Evolutionary conservation across 106 monocot species (phyloP), one percentile per base, ranked within the genome.

Genomic region (Allium sativum): DNA sequence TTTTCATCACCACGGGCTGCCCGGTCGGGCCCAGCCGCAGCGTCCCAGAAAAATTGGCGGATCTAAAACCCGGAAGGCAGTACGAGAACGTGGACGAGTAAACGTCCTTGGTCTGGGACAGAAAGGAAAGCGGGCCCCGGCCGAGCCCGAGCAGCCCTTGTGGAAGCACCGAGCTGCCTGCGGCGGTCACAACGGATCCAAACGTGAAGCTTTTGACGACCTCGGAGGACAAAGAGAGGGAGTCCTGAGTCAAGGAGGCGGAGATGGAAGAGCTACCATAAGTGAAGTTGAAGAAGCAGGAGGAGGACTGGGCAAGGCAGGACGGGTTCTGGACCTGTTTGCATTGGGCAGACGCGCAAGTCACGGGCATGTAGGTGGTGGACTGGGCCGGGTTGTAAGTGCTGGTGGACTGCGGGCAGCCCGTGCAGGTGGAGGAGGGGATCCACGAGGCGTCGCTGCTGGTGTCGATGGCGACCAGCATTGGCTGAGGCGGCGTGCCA

Each of bases 1-100:
- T 70, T 53, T 85, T 88, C 57, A 85, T 85, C 14, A 62, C 58
- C 51, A 53, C 4, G 4, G 93, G 93, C 73, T 93, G 93, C 44
- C 82, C 85, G 0, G 16, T 55, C n/a, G 71, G 74, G 21, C 93
- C 93, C 54, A 93, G 89, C 10, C 82, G 82, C 61, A 93, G 93
- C n/a, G 89, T 78, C 62, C 93, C 93, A 52, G 88, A 85, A 85
- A 89, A 93, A 73, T 89, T 89, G 52, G 62, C 44, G 48, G 93
- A 93, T 9, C 73, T 66, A 80, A 82, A 77, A 70, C 72, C 61
- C 3, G 93, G 93, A 45, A 93, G 93, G 58, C 93, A 93, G 82
- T 93, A 93, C 65, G 93, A 93, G 80, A 93, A 80, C 8, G 76
- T 76, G 66, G 73, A 72, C 7, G 12, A 13, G 68, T 76, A 87